These are phyloP conservation scores for Myriosclerotinia duriaeana DNA, from an alignment of 2,329 filamentous ascomycete species.

Conservation along the genomic window DNA sequence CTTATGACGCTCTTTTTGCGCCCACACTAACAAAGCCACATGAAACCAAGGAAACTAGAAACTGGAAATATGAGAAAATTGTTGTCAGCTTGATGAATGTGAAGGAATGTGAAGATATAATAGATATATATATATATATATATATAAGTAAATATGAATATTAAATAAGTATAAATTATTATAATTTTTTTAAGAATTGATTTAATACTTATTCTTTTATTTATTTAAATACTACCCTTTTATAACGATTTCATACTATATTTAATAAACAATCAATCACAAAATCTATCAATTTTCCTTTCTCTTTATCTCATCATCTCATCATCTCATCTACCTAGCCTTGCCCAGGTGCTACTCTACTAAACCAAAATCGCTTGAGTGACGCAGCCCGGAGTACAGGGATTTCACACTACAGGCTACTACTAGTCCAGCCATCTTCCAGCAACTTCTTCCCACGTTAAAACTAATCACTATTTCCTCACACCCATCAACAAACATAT, in stretches of 20 bases:
- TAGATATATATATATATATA: background rate
- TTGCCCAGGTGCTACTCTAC: too few relatives aligned
- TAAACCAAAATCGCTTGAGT: constrained; percentile 9
- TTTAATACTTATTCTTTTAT: too few relatives aligned
- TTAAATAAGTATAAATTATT: too few relatives aligned
- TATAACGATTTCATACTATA: too few relatives aligned
- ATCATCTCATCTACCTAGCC: too few relatives aligned
- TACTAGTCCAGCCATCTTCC: constrained; percentile 17
- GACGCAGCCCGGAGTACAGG: constrained; percentile 10
- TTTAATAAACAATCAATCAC: background rate
- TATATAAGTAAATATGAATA: background rate
- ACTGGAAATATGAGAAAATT: background rate
- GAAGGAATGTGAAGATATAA: background rate
- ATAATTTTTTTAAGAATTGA: too few relatives aligned
- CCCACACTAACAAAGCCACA: too few relatives aligned
- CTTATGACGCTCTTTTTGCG: too few relatives aligned
- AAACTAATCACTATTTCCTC: background rate
- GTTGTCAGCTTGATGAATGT: background rate
- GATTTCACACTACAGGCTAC: constrained; percentile 8
- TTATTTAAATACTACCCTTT: background rate
- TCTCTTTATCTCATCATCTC: too few relatives aligned
- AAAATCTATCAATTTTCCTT: background rate
- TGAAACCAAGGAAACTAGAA: constrained; percentile 10
- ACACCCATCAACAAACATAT: background rate
- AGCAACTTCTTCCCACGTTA: constrained; percentile 10